Conservation (phyloP, 371 early-diverging fungal genomes). For the Rhizopus delemar region DNA sequence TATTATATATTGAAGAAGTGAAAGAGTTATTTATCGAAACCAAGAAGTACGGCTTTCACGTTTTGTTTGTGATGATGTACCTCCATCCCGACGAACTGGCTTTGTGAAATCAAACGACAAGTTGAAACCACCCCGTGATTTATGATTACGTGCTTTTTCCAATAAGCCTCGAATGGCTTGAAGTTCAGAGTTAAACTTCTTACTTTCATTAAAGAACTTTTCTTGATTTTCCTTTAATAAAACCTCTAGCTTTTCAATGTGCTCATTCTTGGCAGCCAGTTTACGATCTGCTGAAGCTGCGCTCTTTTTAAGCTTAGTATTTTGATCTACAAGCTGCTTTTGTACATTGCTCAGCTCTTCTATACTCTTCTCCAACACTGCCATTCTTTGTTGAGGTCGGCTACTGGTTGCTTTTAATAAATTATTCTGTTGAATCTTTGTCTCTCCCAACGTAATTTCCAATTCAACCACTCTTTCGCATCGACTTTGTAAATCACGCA, state of each 20-base stretch:
- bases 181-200: constrained; percentile 76
- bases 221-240: constrained; percentile 78
- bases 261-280: constrained; percentile 87
- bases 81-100: constrained; percentile 53
- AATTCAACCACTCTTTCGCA: constrained; percentile 95
- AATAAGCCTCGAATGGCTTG: constrained; percentile 73
- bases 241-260: constrained; percentile 84
- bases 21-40: neutral
- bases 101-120: constrained; percentile 65
- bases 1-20: too few species aligned
- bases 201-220: constrained; percentile 74
- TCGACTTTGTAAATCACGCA: constrained; percentile 93
- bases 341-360: constrained; percentile 94
- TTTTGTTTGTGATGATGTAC: neutral
- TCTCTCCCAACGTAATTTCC: constrained; percentile 91
- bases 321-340: constrained; percentile 91
- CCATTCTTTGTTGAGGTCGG: constrained; percentile 92
- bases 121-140: constrained; percentile 49
- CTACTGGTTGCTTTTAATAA: constrained; percentile 79
- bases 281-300: constrained; percentile 88
- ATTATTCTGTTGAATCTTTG: constrained; percentile 84
- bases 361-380: constrained; percentile 90
- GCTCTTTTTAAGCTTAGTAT: constrained; percentile 91
- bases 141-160: constrained; percentile 67
- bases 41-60: neutral